Conservation (phyloP, 192 early-diverging fungal genomes). For the Mortierella alpina region DNA sequence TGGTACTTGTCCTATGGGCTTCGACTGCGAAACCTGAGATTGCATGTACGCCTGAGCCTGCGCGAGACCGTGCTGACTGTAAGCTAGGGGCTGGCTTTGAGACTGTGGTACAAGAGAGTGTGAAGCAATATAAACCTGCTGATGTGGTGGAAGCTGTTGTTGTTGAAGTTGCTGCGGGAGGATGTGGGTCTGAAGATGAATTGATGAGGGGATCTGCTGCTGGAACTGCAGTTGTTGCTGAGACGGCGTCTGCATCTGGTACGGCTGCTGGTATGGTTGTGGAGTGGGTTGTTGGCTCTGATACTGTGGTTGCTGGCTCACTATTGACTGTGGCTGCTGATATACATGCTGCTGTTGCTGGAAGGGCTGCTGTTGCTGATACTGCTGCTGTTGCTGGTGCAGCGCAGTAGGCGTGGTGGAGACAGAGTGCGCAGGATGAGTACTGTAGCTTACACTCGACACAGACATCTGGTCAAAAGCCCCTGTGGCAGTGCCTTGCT, state of each 20-base stretch:
- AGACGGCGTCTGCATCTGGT: neutral
- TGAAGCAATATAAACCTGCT: constrained; percentile 16
- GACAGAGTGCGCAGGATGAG: constrained; percentile 21
- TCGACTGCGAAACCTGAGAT: constrained; percentile 5
- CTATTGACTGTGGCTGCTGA: constrained; percentile 6
- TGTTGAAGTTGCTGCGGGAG: constrained; percentile 22
- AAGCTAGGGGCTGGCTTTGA: constrained; percentile 14
- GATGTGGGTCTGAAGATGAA: constrained; percentile 20
- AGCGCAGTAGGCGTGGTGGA: constrained; percentile 14
- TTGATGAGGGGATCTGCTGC: constrained; percentile 11
- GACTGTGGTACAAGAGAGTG: constrained; percentile 10
- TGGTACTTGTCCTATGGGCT: neutral
- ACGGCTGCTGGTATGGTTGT: constrained; percentile 10
- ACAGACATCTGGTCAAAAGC: constrained; percentile 6
- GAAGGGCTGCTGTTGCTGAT: constrained; percentile 18
- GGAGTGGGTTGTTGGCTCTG: constrained; percentile 1
- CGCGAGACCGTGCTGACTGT: neutral
- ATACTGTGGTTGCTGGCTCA: constrained; percentile 9
- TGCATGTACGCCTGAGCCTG: constrained; percentile 2
- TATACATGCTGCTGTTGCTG: constrained; percentile 21
- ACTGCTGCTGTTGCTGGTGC: constrained; percentile 29
- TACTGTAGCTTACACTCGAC: constrained; percentile 6
- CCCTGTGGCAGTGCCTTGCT: neutral
- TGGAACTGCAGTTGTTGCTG: constrained; percentile 20
- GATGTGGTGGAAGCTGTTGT: constrained; percentile 14